Percentiles rank a stretch among this genome's conserved stretches.
Evolutionary conservation across 2,329 filamentous ascomycete genomes (phyloP).

Genomic region (Venturia asperata): DNA sequence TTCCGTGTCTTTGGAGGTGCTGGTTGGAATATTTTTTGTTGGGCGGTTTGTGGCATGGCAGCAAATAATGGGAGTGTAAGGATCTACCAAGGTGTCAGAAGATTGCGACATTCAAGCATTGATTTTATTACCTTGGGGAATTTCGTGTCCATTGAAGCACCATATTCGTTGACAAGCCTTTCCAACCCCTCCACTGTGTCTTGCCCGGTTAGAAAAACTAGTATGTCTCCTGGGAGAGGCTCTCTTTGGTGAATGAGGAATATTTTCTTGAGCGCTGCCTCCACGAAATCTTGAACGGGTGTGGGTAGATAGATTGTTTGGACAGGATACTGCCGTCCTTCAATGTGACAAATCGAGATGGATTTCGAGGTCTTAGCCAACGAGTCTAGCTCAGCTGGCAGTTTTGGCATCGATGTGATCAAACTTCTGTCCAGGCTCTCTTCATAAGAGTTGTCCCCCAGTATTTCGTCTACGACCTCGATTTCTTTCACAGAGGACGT

Average conservation of each 20-base stretch:
- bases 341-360: constrained; percentile 58
- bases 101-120: too few relatives aligned
- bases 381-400: constrained; percentile 2
- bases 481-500: not conserved
- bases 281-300: constrained; percentile 73
- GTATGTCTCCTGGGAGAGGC: constrained; percentile 84
- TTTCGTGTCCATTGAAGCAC: constrained; percentile 62
- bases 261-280: constrained; percentile 71
- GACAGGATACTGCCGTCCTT: constrained; percentile 83
- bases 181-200: constrained; percentile 84
- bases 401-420: not conserved
- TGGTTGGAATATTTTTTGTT: constrained; percentile 78
- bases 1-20: constrained; percentile 72
- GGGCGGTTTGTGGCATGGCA: constrained; percentile 76
- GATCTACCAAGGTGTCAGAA: constrained; percentile 34
- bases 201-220: constrained; percentile 88
- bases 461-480: constrained; percentile 16
- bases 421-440: not conserved
- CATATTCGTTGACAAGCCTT: constrained; percentile 72
- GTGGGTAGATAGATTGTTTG: constrained; percentile 65
- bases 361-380: not conserved
- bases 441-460: constrained; percentile 16
- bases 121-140: constrained; percentile 55
- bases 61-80: constrained; percentile 78
- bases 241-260: constrained; percentile 83